Base-by-base conservation (phyloP, 495 filamentous ascomycete genomes). In the Neurospora terricola region DNA sequence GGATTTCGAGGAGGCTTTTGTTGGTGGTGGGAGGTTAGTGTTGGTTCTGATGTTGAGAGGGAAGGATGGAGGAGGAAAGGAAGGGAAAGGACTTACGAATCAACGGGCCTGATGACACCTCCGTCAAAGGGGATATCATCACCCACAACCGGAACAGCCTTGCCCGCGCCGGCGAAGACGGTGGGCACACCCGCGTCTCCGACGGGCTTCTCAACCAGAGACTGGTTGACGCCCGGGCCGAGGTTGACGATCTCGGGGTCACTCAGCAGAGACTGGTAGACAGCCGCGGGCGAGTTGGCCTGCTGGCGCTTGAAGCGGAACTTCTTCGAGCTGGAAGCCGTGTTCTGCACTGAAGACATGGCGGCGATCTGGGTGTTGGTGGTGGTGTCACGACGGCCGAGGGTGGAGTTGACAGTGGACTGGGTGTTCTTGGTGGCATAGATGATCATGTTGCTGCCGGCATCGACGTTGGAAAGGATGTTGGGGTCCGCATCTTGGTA, bases 1-100 rank as follows among this genome's bases (percentile, higher is more conserved):
- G 72, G 40, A 82, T 85, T 62, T 81, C 80, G 38, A 81, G 82
- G 66, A 82, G 74, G 72, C 85, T 84, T 75, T 82, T 85, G 18
- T 75, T 82, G 39, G 79, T 83, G 78, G 18, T 76, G 23, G 71
- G 69, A 38, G 18, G 72, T 68, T 72, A 80, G 76, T 71, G 69
- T 62, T 76, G 2, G 69, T 43, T 69, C 73, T 43, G 36, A 5
- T 68, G 43, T 14, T 23, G 23, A n/a, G 62, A 12, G 73, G 68
- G 21, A 39, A 18, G 21, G 38, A 14, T 5, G 36, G 23, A 62
- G 66, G 12, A 36, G 16, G 21, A 48, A 36, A 30, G 10, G 14
- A 34, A 7, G 37, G 38, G 16, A 16, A 12, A 54, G 38, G 38
- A 42, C 79, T 71, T 77, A 82, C 81, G 73, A 71, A 59, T 79